Evolutionary conservation across 192 early-diverging fungal species (phyloP).

Genomic region (Backusella mclennaniae): DNA sequence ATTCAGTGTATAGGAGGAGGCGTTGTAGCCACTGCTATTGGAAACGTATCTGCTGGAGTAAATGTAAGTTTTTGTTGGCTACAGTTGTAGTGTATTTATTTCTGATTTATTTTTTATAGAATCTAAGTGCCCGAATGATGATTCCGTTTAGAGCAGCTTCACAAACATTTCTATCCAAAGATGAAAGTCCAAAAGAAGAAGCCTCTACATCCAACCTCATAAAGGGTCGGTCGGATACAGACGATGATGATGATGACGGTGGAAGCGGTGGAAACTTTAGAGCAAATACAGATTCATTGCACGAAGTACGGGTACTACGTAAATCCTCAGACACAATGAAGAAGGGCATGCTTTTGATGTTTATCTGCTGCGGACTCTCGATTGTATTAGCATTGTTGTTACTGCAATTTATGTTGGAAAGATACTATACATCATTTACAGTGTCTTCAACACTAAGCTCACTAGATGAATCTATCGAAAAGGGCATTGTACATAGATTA

Average conservation of each 20-base stretch:
- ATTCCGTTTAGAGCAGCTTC: neutral
- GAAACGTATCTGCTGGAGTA: conserved; percentile 14
- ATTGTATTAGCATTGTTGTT: conserved; percentile 15
- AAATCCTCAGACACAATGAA: conserved; percentile 9
- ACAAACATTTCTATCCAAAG: neutral
- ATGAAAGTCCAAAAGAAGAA: neutral
- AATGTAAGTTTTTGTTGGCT: conserved; percentile 5
- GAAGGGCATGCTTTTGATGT: conserved; percentile 2
- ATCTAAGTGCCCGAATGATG: conserved; percentile 11
- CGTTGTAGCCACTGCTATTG: conserved; percentile 13
- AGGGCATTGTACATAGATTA: neutral
- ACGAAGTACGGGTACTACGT: conserved; percentile 10
- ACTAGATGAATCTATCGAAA: neutral
- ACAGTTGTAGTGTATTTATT: no score
- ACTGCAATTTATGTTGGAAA: conserved; percentile 11
- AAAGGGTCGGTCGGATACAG: neutral
- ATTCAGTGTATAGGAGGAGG: conserved; percentile 12
- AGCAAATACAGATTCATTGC: neutral
- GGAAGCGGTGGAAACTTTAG: neutral
- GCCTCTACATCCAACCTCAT: neutral
- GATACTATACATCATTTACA: neutral
- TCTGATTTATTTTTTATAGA: neutral
- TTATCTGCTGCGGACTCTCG: conserved; percentile 10
- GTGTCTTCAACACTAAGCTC: neutral
- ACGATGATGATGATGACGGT: neutral